Conservation (phyloP, 2,329 filamentous ascomycete species). For the Raffaelea deltoideospora region DNA sequence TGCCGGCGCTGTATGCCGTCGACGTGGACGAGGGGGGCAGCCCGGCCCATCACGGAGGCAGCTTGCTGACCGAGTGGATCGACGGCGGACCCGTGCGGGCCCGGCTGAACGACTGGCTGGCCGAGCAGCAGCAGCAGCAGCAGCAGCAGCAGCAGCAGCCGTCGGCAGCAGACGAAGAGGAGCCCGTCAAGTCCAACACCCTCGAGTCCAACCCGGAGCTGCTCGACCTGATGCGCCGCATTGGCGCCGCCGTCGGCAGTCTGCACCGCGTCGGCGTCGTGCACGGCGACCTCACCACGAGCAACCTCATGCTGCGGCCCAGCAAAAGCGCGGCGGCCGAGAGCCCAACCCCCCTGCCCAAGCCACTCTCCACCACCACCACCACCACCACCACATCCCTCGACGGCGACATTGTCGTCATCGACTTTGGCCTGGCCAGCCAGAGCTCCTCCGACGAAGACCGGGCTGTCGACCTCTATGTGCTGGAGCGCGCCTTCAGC, state of each 20-base stretch:
- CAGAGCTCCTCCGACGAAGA: constrained; percentile 79
- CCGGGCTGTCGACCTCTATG: constrained; percentile 88
- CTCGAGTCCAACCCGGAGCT: constrained; percentile 25
- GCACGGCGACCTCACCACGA: constrained; percentile 93
- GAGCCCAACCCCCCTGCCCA: not conserved
- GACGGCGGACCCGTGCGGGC: constrained; percentile 55
- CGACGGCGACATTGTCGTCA: constrained; percentile 69
- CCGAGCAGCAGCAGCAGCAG: constrained; percentile 18
- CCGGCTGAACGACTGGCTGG: constrained; percentile 54
- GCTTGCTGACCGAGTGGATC: constrained; percentile 74
- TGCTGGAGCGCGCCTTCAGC: constrained; percentile 84
- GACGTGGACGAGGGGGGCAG: constrained; percentile 39
- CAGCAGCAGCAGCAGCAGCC: constrained; percentile 10
- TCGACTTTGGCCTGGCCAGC: constrained; percentile 84
- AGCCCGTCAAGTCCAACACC: too few relatives aligned
- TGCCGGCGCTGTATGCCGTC: constrained; percentile 65
- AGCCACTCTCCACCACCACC: too few relatives aligned
- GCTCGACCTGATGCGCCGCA: constrained; percentile 47
- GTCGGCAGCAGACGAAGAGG: too few relatives aligned
- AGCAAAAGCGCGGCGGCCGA: constrained; percentile 7
- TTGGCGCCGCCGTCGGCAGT: constrained; percentile 56
- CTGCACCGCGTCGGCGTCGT: constrained; percentile 78
- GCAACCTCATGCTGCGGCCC: constrained; percentile 75
- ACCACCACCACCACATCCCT: too few relatives aligned
- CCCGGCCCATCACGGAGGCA: constrained; percentile 3